These are phyloP conservation scores for Puccinia novopanici DNA, from an alignment of 1,284 basidiomycete species.

Conservation along the genomic window DNA sequence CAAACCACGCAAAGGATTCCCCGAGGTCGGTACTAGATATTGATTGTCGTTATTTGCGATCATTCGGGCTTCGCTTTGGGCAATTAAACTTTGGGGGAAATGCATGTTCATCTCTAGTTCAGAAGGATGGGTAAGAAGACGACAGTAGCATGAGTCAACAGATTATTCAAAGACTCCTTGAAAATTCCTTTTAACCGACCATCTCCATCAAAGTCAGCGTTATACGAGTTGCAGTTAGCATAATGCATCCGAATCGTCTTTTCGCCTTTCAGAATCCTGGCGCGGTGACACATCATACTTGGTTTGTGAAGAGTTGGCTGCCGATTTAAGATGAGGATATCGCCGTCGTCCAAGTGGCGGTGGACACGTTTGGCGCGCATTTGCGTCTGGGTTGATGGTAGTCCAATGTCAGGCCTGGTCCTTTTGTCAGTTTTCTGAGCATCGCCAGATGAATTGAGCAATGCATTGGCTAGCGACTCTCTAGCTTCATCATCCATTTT, in stretches of 20 bases:
- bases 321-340: slow-evolving; percentile 93
- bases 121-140: neutral
- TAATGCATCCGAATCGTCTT: slow-evolving; percentile 99
- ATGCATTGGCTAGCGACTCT: slow-evolving; percentile 93
- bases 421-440: slow-evolving; percentile 63
- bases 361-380: slow-evolving; percentile 93
- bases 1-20: slow-evolving; percentile 92
- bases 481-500: slow-evolving; percentile 82
- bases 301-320: slow-evolving; percentile 99
- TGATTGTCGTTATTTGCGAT: slow-evolving; percentile 99
- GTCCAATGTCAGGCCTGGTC: slow-evolving; percentile 62
- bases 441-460: slow-evolving; percentile 83
- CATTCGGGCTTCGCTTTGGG: slow-evolving; percentile 87
- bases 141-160: slow-evolving; percentile 4
- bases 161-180: neutral
- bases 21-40: slow-evolving; percentile 96
- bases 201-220: slow-evolving; percentile 99
- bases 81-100: slow-evolving; percentile 92
- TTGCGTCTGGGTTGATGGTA: slow-evolving; percentile 58
- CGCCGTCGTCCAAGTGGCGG: slow-evolving; percentile 90
- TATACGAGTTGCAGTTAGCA: slow-evolving; percentile 99
- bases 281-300: slow-evolving; percentile 99
- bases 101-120: slow-evolving; percentile 97
- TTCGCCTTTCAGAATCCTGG: slow-evolving; percentile 87
- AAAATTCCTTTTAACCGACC: slow-evolving; percentile 63